Conservation (phyloP, 352 stramenopile species). For the Peronospora tabacina region DNA sequence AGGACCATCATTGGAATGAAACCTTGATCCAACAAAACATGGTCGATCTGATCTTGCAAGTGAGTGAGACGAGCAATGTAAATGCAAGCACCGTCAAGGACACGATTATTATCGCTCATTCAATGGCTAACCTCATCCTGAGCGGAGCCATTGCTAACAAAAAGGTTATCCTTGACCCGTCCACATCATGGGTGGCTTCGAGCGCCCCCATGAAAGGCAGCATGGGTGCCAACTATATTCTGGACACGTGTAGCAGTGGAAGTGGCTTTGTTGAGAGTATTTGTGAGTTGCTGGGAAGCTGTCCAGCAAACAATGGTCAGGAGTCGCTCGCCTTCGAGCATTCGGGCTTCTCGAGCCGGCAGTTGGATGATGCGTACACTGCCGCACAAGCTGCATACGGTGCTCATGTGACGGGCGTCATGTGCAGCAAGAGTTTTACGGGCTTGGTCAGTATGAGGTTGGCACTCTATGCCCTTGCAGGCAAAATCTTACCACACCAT, state of each 20-base stretch:
- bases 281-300: constrained; percentile 35
- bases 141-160: constrained; percentile 32
- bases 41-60: constrained; percentile 29
- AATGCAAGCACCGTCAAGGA: constrained; percentile 40
- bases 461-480: constrained; percentile 27
- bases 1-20: constrained; percentile 42
- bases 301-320: constrained; percentile 29
- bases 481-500: constrained; percentile 25
- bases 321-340: constrained; percentile 31
- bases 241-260: constrained; percentile 29
- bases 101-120: constrained; percentile 58
- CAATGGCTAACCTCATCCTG: constrained; percentile 54
- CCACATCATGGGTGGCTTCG: constrained; percentile 31
- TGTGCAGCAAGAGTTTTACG: constrained; percentile 31
- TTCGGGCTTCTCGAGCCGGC: constrained; percentile 13
- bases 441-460: constrained; percentile 30
- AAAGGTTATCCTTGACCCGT: constrained; percentile 26
- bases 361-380: constrained; percentile 21
- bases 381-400: constrained; percentile 25
- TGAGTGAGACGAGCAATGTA: constrained; percentile 31
- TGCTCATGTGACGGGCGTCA: constrained; percentile 20
- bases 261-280: constrained; percentile 20
- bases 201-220: constrained; percentile 37
- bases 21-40: constrained; percentile 31
- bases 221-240: constrained; percentile 44